Conservation (phyloP, 768 basidiomycete species). For the Leccinellum rugosiceps region DNA sequence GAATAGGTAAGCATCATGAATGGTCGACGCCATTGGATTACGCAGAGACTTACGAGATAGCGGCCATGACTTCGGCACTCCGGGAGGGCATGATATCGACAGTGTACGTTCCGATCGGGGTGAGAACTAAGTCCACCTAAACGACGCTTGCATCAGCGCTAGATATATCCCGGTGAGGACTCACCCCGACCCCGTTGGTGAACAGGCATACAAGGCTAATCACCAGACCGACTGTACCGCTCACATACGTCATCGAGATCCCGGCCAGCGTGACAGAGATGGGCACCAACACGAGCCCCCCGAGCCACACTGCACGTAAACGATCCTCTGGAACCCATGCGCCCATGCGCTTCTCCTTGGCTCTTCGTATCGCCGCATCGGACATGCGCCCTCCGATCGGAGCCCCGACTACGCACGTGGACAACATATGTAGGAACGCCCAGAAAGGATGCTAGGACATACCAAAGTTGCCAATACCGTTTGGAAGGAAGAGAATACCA, state of each 20-base stretch:
- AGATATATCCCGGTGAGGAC: slow-evolving; percentile 9
- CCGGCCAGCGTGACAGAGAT: slow-evolving; percentile 49
- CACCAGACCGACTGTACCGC: slow-evolving; percentile 46
- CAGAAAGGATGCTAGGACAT: neutral
- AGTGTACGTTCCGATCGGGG: slow-evolving; percentile 52
- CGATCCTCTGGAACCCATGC: slow-evolving; percentile 70
- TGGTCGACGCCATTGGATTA: neutral
- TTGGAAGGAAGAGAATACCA: slow-evolving; percentile 26
- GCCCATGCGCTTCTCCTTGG: slow-evolving; percentile 49
- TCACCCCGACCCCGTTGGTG: slow-evolving; percentile 61
- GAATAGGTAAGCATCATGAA: neutral
- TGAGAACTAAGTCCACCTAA: slow-evolving; percentile 56
- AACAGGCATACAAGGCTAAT: slow-evolving; percentile 57
- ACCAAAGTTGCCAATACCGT: slow-evolving; percentile 27
- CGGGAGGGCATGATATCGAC: slow-evolving; percentile 58
- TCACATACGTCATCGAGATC: slow-evolving; percentile 48
- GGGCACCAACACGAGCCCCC: slow-evolving; percentile 49
- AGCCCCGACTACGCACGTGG: slow-evolving; percentile 47
- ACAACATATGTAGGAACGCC: neutral
- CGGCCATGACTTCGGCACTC: slow-evolving; percentile 65
- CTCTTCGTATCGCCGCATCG: slow-evolving; percentile 48
- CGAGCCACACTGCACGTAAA: slow-evolving; percentile 48
- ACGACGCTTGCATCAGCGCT: neutral
- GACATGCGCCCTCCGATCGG: slow-evolving; percentile 58
- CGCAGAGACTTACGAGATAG: slow-evolving; percentile 43